Evolutionary conservation across 441 rosid species (phyloP), one percentile per base, ranked within the genome.

Genomic region (Melastoma candidum): DNA sequence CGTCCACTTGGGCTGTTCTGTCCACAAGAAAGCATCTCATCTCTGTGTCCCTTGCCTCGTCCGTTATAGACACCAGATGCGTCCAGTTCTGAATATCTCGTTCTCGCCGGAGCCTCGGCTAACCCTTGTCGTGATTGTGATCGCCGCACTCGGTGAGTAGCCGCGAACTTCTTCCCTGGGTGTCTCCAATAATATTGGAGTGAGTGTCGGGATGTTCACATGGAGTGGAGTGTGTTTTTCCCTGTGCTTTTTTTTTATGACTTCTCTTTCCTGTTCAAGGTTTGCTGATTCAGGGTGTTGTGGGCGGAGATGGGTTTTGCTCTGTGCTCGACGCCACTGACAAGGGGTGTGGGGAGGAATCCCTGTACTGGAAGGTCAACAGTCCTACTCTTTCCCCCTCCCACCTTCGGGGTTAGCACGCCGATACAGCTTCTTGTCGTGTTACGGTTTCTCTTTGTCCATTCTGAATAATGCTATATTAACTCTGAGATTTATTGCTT

Each of bases 361-460:
- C 87, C 56, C 70, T 75, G 60, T 90, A 90, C 58, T 77, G 90
- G 94, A 85, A 85, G 80, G 94, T 74, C 58, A 80, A 83, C 12
- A 78, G 77, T 59, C 98, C 98, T 24, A 82, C 98, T 14, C 82
- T 87, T 2, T 74, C 96, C 59, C 93, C 96, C 63, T 72, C 87
- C 12, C 95, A 92, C 60, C 80, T 87, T 46, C 84, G 70, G 78
- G 95, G 96, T 82, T 14, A 51, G 51, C 53, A 11, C 10, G 22
- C 22, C 17, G 59, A 3, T 12, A 13, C 43, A 22, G 49, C 45
- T 45, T 1, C 45, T 36, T 57, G 13, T 45, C 29, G 22, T 39
- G 12, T 54, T 14, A 6, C 17, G 36, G 10, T 27, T 29, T 26
- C 26, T 44, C 36, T 39, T 12, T 53, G 22, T 26, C 46, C 39